These are phyloP conservation scores for Blastobotrys aristatus DNA, from an alignment of 1,139 yeast genomes.

Conservation along the genomic window DNA sequence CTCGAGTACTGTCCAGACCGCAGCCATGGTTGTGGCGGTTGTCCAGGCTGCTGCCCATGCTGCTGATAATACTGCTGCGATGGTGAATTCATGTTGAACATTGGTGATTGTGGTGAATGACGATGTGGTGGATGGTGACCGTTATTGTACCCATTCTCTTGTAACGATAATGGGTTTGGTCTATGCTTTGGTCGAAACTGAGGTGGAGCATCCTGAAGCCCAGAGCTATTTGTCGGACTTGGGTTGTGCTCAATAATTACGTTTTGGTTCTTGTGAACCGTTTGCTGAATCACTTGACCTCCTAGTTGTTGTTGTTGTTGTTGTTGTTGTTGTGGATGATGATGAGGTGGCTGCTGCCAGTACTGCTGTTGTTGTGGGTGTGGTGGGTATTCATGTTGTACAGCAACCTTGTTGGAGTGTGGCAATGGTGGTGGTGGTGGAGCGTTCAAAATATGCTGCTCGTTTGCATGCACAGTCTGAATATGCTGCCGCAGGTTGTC, in stretches of 20 bases:
- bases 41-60: slow-evolving; percentile 18
- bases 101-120: slow-evolving; percentile 1
- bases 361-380: slow-evolving; percentile 9
- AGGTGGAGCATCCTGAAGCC: slow-evolving; percentile 5
- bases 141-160: slow-evolving; percentile 4
- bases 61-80: slow-evolving; percentile 5
- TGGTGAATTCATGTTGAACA: slow-evolving; percentile 6
- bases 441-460: slow-evolving; percentile 42
- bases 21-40: slow-evolving; percentile 13
- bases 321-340: slow-evolving; percentile 7
- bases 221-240: background rate
- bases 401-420: slow-evolving; percentile 27
- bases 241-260: slow-evolving; percentile 18
- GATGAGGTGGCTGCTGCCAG: slow-evolving; percentile 9
- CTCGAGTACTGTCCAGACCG: slow-evolving; percentile 3
- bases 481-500: slow-evolving; percentile 91
- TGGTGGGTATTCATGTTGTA: slow-evolving; percentile 13
- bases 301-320: slow-evolving; percentile 7
- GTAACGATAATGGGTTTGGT: slow-evolving; percentile 15
- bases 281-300: slow-evolving; percentile 1
- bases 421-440: slow-evolving; percentile 29
- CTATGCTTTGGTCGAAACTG: slow-evolving; percentile 11
- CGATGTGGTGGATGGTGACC: background rate
- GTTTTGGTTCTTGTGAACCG: slow-evolving; percentile 11
- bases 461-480: slow-evolving; percentile 87